Evolutionary conservation across 2,329 filamentous ascomycete species (phyloP), one percentile per base, ranked within the genome.

Genomic region (Aspergillus hiratsukae): DNA sequence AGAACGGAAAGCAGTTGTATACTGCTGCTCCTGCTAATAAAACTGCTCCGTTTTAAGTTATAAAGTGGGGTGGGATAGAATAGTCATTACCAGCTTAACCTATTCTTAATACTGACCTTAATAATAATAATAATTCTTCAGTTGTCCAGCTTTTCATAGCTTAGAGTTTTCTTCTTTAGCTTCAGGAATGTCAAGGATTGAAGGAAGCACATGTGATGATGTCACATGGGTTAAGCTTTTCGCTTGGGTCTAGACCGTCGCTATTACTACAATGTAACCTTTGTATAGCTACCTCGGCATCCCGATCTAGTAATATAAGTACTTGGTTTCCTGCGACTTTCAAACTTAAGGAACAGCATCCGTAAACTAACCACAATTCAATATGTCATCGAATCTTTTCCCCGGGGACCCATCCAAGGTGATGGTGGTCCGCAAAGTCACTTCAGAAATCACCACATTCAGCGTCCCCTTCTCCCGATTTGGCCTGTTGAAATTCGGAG

Each of bases 361-460:
- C 3, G 7, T 19, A n/a, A 40, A n/a, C n/a, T 7, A 3, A n/a
- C 40, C 7, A 10, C 17, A 43, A 9, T 43, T 21, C n/a, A 43
- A 43, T 51, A 63, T 51, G 50, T 65, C 66, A 62, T 58, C 63
- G 40, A 62, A 86, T 66, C 81, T 90, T 56, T 81, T 89, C 55
- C 87, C 87, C 5, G 66, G 76, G 19, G 86, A 93, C 66, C 91
- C 91, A 17, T 82, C 85, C 23, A 84, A 89, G 68, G 86, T 93
- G 60, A 94, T 96, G 87, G 90, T 96, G 60, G 92, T 96, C 69
- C 89, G 93, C 61, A 82, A 91, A 64, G 76, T 97, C 66, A 89
- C 88, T 1, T 88, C 89, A 10, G 86, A 87, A 62, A 82, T 96
- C 57, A 64, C 72, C 25, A 74, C 70, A 11, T 69, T 74, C 58